Base-by-base conservation (phyloP, 352 stramenopile species). In the Globisporangium spinosum region DNA sequence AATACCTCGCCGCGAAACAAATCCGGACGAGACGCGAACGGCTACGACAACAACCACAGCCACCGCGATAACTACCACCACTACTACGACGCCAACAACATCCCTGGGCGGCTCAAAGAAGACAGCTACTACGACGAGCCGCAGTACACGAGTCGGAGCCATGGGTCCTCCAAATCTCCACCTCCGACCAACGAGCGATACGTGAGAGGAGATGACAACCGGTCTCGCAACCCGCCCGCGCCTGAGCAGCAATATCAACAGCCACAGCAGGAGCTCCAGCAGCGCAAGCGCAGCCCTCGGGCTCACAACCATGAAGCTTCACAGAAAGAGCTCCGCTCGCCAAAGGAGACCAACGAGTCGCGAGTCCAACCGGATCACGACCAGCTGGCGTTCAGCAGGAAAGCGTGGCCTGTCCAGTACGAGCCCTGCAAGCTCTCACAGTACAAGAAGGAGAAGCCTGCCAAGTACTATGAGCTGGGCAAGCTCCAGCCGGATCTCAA, bases 401-500 rank as follows among this genome's bases (percentile, higher is more conserved):
- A 91, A 67, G 84, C 83, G 29, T 73, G 89, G 1, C 71, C 79
- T 0, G 82, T 94, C 2, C 82, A 90, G 53, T 97, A 92, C 60
- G 85, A 93, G 25, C 89, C 89, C 10, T 94, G 89, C 57, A 97
- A 90, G 9, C 65, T 97, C 2, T 77, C 87, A 3, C 84, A 96
- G 68, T 97, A 97, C 78, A 89, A 89, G 62, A 92, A 95, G 65
- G 85, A 91, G 58, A 95, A 96, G 49, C 82, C 85, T 0, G 74
- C 67, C 17, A 86, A 85, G 54, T 97, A 97, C 78, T 90, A 94
- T 58, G 89, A 97, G 56, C 71, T 97, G 13, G 89, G 87, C n/a
- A 95, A 96, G 72, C 76, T 97, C 35, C 87, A 94, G 64, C 89
- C 89, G 1, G 89, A 97, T 61, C 69, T 97, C 22, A 94, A 95